A percentile compares a stretch with the other conserved stretches of the same genome.
Conservation (phyloP, 1,284 basidiomycete genomes). For the Malassezia furfur region DNA sequence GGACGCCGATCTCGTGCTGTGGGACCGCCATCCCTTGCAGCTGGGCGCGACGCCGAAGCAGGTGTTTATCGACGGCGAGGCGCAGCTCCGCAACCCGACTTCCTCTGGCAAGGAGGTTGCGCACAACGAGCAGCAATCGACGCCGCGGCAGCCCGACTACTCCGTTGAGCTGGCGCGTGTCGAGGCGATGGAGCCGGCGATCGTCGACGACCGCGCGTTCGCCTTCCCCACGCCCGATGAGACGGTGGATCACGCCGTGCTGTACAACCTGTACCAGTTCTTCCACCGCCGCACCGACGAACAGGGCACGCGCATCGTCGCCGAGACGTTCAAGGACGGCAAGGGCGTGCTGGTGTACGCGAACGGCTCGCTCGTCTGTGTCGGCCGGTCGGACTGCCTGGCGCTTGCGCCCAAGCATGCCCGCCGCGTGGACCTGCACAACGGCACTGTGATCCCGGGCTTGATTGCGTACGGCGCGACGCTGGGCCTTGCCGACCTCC, state of each 20-base stretch:
- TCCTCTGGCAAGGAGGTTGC: not conserved
- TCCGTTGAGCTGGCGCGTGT: constrained; percentile 25
- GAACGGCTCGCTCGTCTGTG: constrained; percentile 17
- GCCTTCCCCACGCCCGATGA: constrained; percentile 26
- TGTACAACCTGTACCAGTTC: constrained; percentile 21
- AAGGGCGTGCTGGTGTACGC: constrained; percentile 18
- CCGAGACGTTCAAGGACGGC: not conserved
- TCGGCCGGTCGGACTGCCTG: constrained; percentile 6
- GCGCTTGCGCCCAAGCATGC: constrained; percentile 1
- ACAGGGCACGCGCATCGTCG: not conserved
- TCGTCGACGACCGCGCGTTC: constrained; percentile 22
- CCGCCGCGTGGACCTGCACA: constrained; percentile 16
- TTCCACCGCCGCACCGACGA: not conserved
- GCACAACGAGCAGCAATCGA: not conserved
- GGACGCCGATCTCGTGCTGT: constrained; percentile 65
- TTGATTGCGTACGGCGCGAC: constrained; percentile 28
- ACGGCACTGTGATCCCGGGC: constrained; percentile 20
- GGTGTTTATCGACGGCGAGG: constrained; percentile 58
- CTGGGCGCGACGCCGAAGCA: constrained; percentile 54
- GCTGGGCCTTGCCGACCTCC: constrained; percentile 36
- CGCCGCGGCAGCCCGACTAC: constrained; percentile 20
- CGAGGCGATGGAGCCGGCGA: constrained; percentile 18
- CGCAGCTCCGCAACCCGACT: constrained; percentile 44
- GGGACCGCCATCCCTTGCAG: constrained; percentile 73
- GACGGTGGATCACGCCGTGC: constrained; percentile 17